Conservation (phyloP, 495 filamentous ascomycete genomes). For the Penicillium paradoxum region DNA sequence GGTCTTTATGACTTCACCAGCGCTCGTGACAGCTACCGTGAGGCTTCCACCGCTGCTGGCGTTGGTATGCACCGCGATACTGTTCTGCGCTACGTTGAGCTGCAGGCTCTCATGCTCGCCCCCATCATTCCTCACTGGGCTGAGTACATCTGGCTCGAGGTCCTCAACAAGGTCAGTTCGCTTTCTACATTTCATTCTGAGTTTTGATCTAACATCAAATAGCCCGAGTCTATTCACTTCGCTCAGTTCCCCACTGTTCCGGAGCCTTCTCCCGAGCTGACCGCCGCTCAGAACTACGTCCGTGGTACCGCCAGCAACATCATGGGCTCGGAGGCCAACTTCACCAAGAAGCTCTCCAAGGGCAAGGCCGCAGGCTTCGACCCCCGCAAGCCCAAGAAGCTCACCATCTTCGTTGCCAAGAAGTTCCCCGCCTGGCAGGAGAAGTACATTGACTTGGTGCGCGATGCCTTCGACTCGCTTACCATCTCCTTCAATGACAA, state of each 20-base stretch:
- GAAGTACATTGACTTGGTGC: slow-evolving; percentile 80
- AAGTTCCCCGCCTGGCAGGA: slow-evolving; percentile 85
- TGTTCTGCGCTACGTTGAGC: slow-evolving; percentile 70
- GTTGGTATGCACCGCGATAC: slow-evolving; percentile 80
- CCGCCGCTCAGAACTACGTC: slow-evolving; percentile 77
- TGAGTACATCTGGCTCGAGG: slow-evolving; percentile 88
- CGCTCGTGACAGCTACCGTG: slow-evolving; percentile 87
- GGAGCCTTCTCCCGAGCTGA: slow-evolving; percentile 54
- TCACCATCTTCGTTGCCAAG: slow-evolving; percentile 79
- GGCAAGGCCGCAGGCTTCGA: slow-evolving; percentile 79
- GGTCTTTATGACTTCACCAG: slow-evolving; percentile 83
- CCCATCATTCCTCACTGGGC: slow-evolving; percentile 90
- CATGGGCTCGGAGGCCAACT: slow-evolving; percentile 78
- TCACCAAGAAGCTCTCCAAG: slow-evolving; percentile 79
- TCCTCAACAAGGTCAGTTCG: slow-evolving; percentile 64
- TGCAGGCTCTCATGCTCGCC: slow-evolving; percentile 77
- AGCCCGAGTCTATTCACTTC: slow-evolving; percentile 66
- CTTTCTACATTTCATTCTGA: not conserved
- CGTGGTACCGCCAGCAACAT: slow-evolving; percentile 70
- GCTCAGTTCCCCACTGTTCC: slow-evolving; percentile 71
- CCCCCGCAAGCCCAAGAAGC: slow-evolving; percentile 81
- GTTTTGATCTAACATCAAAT: slow-evolving; percentile 18
- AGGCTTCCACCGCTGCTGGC: slow-evolving; percentile 64
- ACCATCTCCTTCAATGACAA: slow-evolving; percentile 68
- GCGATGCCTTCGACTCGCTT: slow-evolving; percentile 54